Evolutionary conservation across 345 rosid species (phyloP), one percentile per base, ranked within the genome.

Genomic region (Cardamine occulta): DNA sequence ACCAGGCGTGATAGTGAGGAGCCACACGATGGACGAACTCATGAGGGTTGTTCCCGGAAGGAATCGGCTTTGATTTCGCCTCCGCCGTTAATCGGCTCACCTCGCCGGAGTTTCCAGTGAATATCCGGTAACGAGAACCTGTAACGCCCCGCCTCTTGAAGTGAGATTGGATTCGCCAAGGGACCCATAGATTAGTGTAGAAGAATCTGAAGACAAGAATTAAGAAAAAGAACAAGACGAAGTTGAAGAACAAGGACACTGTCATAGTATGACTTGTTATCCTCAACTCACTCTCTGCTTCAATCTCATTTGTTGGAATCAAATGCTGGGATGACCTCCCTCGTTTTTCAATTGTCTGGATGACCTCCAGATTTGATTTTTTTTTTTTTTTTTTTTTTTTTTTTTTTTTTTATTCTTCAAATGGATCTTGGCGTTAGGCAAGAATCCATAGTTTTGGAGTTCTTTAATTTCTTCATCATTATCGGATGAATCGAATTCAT

Each of bases 1-100:
- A 85, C 93, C 98, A 93, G 6, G 11, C 44, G 67, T 82, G 48
- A 85, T 87, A 87, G 75, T 81, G 88, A 11, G 96, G 93, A 32
- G 75, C 75, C 64, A 69, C 85, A 8, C 89, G 80, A 57, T 63
- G 86, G 19, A 87, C 78, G 66, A 81, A 72, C 24, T 82, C 80
- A 62, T 86, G 82, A 49, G 80, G 90, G 53, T 72, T 75, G 12
- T 65, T 52, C 0, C 64, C 64, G 18, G 73, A 56, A 40, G 84
- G 44, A 11, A 77, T 69, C 19, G 96, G 66, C 81, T 81, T 88
- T 2, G 81, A 75, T 40, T 60, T 82, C n/a, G 85, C 88, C 57
- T 84, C 85, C 8, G 47, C 54, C 52, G 61, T 77, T 60, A 79
- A 64, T 17, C 83, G 78, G 49, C 80, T 79, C 47, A 87, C 79